Conservation (phyloP, 192 early-diverging fungal species). For the Gamsiella multidivaricata region DNA sequence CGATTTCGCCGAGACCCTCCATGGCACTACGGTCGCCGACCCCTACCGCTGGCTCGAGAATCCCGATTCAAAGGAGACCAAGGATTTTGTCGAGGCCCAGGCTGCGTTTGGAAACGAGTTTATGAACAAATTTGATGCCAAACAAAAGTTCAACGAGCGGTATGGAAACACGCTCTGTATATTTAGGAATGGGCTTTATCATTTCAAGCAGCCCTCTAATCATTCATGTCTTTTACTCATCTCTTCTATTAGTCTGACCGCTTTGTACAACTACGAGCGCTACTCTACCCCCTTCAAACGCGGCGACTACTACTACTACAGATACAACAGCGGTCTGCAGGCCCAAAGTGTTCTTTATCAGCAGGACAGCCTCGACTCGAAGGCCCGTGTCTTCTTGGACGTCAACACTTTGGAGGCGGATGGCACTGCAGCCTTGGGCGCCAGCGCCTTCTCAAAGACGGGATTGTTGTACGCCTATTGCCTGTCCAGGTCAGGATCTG, state of each 20-base stretch:
- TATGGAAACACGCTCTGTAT: too few species aligned
- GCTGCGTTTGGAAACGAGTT: constrained; percentile 60
- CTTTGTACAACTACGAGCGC: constrained; percentile 68
- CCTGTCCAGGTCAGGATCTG: constrained; percentile 67
- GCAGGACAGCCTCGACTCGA: constrained; percentile 54
- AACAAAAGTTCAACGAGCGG: constrained; percentile 48
- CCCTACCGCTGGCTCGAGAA: constrained; percentile 78
- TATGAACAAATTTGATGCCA: constrained; percentile 55
- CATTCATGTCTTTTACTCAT: not conserved
- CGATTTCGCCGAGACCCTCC: constrained; percentile 56
- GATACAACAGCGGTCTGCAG: constrained; percentile 71
- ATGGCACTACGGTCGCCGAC: constrained; percentile 59
- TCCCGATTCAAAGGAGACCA: constrained; percentile 69
- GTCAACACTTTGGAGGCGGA: constrained; percentile 69
- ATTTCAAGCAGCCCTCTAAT: too few species aligned
- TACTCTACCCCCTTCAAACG: constrained; percentile 62
- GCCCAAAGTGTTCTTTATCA: constrained; percentile 70
- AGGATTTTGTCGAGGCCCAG: constrained; percentile 73
- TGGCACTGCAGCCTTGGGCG: constrained; percentile 64
- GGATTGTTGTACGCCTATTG: constrained; percentile 71
- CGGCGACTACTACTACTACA: constrained; percentile 75
- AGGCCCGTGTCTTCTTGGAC: constrained; percentile 60
- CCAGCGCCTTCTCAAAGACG: constrained; percentile 64
- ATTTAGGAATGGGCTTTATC: too few species aligned
- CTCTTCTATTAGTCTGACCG: constrained; percentile 57